These are phyloP conservation scores for Penicillium palitans DNA, from an alignment of 2,329 filamentous ascomycete genomes.

Conservation along the genomic window DNA sequence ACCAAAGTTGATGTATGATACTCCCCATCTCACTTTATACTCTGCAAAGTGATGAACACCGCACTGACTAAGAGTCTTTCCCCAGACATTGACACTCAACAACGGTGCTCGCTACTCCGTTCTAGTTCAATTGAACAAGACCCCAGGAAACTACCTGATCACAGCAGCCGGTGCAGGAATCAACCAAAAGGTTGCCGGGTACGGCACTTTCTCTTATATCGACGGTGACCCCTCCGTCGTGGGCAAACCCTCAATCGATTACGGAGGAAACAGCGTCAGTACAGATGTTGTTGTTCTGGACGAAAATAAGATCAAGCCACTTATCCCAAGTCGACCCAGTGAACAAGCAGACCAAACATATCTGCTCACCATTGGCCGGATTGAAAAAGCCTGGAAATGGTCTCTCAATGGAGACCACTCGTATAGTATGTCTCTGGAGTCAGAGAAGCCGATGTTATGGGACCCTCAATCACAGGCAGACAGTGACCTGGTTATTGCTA, in stretches of 20 bases:
- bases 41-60: background rate
- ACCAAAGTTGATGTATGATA: constrained; percentile 1
- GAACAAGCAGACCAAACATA: background rate
- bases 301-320: background rate
- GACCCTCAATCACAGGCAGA: background rate
- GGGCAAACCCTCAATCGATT: background rate
- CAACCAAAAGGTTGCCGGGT: constrained; percentile 5
- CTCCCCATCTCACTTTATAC: background rate
- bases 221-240: constrained; percentile 1
- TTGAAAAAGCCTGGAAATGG: constrained; percentile 8
- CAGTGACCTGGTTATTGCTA: background rate
- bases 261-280: background rate
- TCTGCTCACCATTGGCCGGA: background rate
- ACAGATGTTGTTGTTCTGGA: background rate
- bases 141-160: constrained; percentile 1
- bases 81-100: background rate
- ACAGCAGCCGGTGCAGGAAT: background rate
- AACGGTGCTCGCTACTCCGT: constrained; percentile 4
- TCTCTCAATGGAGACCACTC: constrained; percentile 1
- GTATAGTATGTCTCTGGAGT: background rate
- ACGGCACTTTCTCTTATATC: background rate
- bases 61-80: background rate
- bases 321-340: background rate
- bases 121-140: constrained; percentile 2
- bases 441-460: constrained; percentile 5